Conservation (phyloP, 768 basidiomycete genomes). For the Dioszegia aurantiaca region DNA sequence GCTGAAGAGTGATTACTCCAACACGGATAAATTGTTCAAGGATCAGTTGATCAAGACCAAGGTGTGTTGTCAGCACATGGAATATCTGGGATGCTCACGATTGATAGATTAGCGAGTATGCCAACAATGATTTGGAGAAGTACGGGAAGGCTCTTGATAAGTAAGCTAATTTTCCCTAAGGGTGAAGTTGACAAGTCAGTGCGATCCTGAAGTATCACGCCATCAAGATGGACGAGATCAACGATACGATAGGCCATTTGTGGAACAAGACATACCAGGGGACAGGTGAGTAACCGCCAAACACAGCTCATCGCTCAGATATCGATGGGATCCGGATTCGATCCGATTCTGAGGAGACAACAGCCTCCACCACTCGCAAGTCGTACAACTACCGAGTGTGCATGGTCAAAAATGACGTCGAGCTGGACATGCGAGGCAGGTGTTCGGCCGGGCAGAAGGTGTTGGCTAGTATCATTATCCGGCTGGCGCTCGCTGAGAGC, state of each 20-base stretch:
- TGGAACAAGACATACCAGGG: slow-evolving; percentile 99
- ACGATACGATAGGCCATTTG: slow-evolving; percentile 91
- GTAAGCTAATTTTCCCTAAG: slow-evolving; percentile 56
- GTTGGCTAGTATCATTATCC: slow-evolving; percentile 95
- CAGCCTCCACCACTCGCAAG: slow-evolving; percentile 64
- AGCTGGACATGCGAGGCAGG: slow-evolving; percentile 99
- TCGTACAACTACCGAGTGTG: slow-evolving; percentile 98
- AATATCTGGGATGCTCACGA: slow-evolving; percentile 1
- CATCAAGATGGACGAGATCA: slow-evolving; percentile 99
- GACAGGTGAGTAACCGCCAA: slow-evolving; percentile 63
- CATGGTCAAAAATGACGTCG: slow-evolving; percentile 98
- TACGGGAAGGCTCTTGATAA: slow-evolving; percentile 96
- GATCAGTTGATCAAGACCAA: slow-evolving; percentile 93
- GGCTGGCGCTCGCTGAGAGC: slow-evolving; percentile 92
- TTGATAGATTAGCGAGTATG: slow-evolving; percentile 89
- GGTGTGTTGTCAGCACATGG: slow-evolving; percentile 55
- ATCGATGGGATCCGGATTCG: slow-evolving; percentile 96
- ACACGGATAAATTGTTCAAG: slow-evolving; percentile 78
- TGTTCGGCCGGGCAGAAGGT: slow-evolving; percentile 99
- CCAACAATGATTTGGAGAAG: slow-evolving; percentile 94
- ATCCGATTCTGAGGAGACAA: slow-evolving; percentile 86
- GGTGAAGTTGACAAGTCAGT: slow-evolving; percentile 55
- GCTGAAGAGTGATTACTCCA: slow-evolving; percentile 72
- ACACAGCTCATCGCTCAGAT: slow-evolving; percentile 58
- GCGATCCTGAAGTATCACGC: slow-evolving; percentile 98